Evolutionary conservation across 2,329 filamentous ascomycete genomes (phyloP).

Genomic region (Cordyceps farinosa): DNA sequence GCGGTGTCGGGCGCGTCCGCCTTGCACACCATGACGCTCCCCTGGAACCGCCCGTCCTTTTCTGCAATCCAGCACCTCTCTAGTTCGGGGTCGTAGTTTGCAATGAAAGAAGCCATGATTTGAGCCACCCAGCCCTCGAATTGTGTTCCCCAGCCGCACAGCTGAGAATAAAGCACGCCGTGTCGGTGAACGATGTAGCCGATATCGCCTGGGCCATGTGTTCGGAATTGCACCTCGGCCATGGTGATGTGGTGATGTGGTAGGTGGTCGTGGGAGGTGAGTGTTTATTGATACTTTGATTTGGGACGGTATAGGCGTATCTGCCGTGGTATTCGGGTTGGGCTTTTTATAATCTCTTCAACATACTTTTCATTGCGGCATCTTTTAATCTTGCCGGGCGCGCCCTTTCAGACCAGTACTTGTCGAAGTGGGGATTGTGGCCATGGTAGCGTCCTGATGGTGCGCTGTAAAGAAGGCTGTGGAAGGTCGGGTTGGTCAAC

Average conservation of each 20-base stretch:
- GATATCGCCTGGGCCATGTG: conserved; percentile 25
- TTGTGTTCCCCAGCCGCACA: conserved; percentile 20
- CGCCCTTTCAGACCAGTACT: not conserved
- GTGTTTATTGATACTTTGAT: too few relatives aligned
- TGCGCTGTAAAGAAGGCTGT: not conserved
- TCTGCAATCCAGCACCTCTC: conserved; percentile 31
- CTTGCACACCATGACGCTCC: conserved; percentile 26
- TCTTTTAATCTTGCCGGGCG: not conserved
- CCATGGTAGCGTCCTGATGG: not conserved
- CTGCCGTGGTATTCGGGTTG: not conserved
- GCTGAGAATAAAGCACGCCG: conserved; percentile 23
- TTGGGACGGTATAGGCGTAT: too few relatives aligned
- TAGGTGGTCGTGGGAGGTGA: not conserved
- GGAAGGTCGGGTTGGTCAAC: not conserved
- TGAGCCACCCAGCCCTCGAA: conserved; percentile 25
- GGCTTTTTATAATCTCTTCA: not conserved
- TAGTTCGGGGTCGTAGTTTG: conserved; percentile 22
- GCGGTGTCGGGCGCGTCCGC: conserved; percentile 21
- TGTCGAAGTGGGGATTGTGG: not conserved
- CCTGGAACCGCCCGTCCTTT: conserved; percentile 23
- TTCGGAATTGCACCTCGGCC: conserved; percentile 2
- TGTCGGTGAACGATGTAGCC: conserved; percentile 27
- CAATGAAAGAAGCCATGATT: conserved; percentile 26
- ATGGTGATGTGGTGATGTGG: not conserved
- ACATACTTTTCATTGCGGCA: not conserved